Percentiles rank a stretch among this genome's conserved stretches.
Evolutionary conservation across 768 basidiomycete species (phyloP).

Genomic region (Lentinula edodes): DNA sequence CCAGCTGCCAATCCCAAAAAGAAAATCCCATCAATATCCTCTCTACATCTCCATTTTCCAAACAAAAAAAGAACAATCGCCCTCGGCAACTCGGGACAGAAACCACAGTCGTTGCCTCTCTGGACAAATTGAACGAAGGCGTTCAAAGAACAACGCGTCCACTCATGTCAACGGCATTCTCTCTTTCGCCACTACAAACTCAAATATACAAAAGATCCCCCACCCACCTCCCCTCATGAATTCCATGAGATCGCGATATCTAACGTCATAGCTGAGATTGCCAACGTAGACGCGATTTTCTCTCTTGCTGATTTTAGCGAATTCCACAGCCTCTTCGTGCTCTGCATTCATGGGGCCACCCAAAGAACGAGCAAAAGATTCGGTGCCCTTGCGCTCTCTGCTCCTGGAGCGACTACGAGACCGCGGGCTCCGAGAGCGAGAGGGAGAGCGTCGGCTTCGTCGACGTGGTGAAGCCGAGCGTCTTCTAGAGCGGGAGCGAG

Average conservation of each 20-base stretch:
- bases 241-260: conserved; percentile 98
- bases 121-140: not conserved
- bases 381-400: conserved; percentile 54
- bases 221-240: conserved; percentile 99
- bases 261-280: conserved; percentile 98
- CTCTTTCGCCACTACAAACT: conserved; percentile 72
- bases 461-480: conserved; percentile 65
- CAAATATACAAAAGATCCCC: conserved; percentile 65
- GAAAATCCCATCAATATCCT: conserved; percentile 95
- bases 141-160: not conserved
- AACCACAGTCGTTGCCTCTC: not conserved
- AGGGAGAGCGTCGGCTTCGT: conserved; percentile 63
- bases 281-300: conserved; percentile 99
- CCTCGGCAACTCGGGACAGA: conserved; percentile 6
- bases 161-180: conserved; percentile 14
- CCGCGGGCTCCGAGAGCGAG: conserved; percentile 55
- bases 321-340: conserved; percentile 92
- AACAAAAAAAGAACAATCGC: conserved; percentile 6
- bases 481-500: conserved; percentile 34
- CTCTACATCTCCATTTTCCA: conserved; percentile 49
- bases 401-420: conserved; percentile 47
- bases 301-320: conserved; percentile 93
- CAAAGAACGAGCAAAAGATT: conserved; percentile 72
- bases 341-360: conserved; percentile 88
- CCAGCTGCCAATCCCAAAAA: conserved; percentile 92